Evolutionary conservation across 2,329 filamentous ascomycete species (phyloP), one percentile per base, ranked within the genome.

Genomic region (Neofusicoccum kwambonambiense): DNA sequence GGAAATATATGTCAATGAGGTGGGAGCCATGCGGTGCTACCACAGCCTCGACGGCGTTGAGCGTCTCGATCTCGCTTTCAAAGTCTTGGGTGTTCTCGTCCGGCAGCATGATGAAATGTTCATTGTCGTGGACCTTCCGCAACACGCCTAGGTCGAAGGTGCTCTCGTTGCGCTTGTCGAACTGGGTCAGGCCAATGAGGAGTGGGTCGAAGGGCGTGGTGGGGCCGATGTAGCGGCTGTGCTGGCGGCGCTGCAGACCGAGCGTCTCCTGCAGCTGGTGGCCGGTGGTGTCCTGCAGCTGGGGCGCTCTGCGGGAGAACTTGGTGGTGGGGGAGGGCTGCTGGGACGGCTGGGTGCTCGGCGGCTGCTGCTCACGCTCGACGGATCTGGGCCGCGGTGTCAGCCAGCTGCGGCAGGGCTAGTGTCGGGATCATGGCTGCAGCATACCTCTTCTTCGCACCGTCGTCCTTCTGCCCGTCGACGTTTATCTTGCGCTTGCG

Each of bases 131-230:
- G 69, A 94, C 91, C 76, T 90, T 90, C 71, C 91, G 85, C 65
- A 94, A 84, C 31, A 77, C 81, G 65, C 81, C 82, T 65, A 84
- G 78, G 44, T 90, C 86, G 65, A 92, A 83, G 22, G 90, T 85
- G 72, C 89, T 93, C 79, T 94, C 91, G 80, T 93, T 90, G 74
- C 90, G 89, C 35, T 88, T 89, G 77, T 94, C 90, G 76, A 93
- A 93, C 5, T 88, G 84, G 22, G 90, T 93, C 22, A 94, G 83
- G 70, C 91, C 90, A 77, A 94, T 91, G 63, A 95, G 83, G n/a
- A 89, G 89, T 15, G 90, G 90, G 74, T 95, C 91, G 73, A 93
- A 92, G 71, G 93, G 90, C 58, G 91, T 93, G 58, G 90, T 94
- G 65, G 90, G 87, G 31, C 91, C 91, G 70, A 95, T 91, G 73